Conservation (phyloP, 768 basidiomycete species). For the Tulasnella calospora region DNA sequence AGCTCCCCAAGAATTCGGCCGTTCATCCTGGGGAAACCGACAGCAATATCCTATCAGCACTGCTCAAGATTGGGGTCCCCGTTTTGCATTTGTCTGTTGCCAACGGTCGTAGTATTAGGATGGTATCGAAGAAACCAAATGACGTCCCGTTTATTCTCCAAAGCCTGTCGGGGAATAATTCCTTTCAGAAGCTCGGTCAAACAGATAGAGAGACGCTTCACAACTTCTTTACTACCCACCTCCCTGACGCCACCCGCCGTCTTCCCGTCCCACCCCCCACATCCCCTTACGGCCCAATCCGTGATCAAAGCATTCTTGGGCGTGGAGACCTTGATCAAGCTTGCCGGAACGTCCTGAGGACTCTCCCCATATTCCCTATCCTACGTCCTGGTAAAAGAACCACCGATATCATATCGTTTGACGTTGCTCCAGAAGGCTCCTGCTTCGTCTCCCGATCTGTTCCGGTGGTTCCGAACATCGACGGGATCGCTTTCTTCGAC, state of each 20-base stretch:
- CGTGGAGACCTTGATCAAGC: neutral
- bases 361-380: conserved; percentile 2
- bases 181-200: neutral
- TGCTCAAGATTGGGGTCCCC: neutral
- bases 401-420: neutral
- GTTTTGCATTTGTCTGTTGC: neutral
- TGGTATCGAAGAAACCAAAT: neutral
- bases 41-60: neutral
- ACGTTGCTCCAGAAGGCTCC: neutral
- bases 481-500: neutral
- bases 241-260: neutral
- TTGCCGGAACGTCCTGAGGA: neutral
- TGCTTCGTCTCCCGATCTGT: neutral
- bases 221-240: neutral
- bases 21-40: neutral
- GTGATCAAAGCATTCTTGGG: too few species aligned
- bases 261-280: neutral
- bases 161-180: neutral
- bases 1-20: neutral
- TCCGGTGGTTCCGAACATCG: neutral
- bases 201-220: neutral
- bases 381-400: neutral
- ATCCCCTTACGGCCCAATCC: too few species aligned
- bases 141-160: neutral
- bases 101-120: neutral